Evolutionary conservation across 169 alveolate genomes (phyloP).

Genomic region (Cystoisospora suis): DNA sequence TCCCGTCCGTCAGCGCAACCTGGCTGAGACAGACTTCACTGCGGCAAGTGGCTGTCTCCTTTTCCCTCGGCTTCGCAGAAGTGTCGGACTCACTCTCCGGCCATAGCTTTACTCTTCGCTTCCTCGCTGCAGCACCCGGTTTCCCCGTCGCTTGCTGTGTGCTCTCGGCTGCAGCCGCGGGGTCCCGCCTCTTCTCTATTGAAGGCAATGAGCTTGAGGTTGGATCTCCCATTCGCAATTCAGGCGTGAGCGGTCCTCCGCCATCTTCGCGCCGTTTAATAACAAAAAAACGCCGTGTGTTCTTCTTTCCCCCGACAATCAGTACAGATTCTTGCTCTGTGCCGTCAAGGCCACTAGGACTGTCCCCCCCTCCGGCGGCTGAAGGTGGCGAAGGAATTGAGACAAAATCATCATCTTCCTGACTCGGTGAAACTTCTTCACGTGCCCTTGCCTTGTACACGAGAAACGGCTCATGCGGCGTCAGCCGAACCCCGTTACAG

Average conservation of each 20-base stretch:
- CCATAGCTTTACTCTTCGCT: neutral
- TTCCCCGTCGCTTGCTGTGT: neutral
- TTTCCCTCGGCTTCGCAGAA: neutral
- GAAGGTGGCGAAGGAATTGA: neutral
- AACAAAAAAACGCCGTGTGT: conserved; percentile 2
- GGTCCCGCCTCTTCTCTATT: no score
- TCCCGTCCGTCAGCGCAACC: no score
- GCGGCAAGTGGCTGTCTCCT: no score
- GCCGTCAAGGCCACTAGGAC: no score
- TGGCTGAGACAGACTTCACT: no score
- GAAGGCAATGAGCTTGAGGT: no score
- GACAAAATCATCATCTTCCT: neutral
- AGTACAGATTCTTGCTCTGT: conserved; percentile 4
- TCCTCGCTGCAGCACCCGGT: neutral
- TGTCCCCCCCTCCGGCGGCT: neutral
- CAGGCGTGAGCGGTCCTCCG: no score
- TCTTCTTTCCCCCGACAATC: neutral
- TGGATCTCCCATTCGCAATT: no score
- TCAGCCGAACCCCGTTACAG: neutral
- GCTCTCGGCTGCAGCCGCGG: neutral
- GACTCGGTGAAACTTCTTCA: neutral
- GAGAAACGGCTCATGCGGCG: conserved; percentile 6
- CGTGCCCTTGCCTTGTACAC: conserved; percentile 6
- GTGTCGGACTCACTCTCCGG: neutral
- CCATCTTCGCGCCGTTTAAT: no score